Evolutionary conservation across 305 asterid species (phyloP).

Genomic region (Fraxinus ornus): DNA sequence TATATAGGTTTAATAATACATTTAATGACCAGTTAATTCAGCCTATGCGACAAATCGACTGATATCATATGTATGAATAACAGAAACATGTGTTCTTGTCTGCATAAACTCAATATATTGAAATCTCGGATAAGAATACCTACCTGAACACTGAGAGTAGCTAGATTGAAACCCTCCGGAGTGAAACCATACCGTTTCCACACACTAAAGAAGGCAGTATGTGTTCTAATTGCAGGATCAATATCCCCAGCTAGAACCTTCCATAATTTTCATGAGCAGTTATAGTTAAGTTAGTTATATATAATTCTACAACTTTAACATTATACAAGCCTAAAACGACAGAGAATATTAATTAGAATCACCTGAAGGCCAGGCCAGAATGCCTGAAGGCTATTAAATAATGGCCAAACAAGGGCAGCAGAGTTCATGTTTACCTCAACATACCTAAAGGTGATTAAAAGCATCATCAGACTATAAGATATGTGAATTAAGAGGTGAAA

Average conservation of each 20-base stretch:
- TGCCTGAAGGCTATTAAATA: slow-evolving; percentile 94
- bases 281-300: slow-evolving; percentile 22
- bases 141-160: slow-evolving; percentile 89
- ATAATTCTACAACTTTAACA: neutral
- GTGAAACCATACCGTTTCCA: slow-evolving; percentile 97
- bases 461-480: slow-evolving; percentile 11
- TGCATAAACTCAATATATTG: slow-evolving; percentile 7
- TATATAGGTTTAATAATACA: neutral
- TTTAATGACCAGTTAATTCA: neutral
- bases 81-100: neutral
- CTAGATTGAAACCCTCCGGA: slow-evolving; percentile 97
- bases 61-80: neutral
- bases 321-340: slow-evolving; percentile 5
- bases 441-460: slow-evolving; percentile 55
- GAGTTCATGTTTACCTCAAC: slow-evolving; percentile 99
- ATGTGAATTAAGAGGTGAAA: slow-evolving; percentile 25
- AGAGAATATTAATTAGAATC: slow-evolving; percentile 7
- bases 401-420: slow-evolving; percentile 96
- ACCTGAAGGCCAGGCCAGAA: slow-evolving; percentile 99
- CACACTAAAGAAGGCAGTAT: slow-evolving; percentile 90
- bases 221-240: slow-evolving; percentile 92
- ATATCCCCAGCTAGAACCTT: slow-evolving; percentile 98
- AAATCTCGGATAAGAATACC: slow-evolving; percentile 19
- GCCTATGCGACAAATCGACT: neutral
- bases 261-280: slow-evolving; percentile 33